A percentile compares a stretch with the other conserved stretches of the same genome.
Evolutionary conservation across 2,329 filamentous ascomycete genomes (phyloP).

Genomic region (Macrophomina tecta): DNA sequence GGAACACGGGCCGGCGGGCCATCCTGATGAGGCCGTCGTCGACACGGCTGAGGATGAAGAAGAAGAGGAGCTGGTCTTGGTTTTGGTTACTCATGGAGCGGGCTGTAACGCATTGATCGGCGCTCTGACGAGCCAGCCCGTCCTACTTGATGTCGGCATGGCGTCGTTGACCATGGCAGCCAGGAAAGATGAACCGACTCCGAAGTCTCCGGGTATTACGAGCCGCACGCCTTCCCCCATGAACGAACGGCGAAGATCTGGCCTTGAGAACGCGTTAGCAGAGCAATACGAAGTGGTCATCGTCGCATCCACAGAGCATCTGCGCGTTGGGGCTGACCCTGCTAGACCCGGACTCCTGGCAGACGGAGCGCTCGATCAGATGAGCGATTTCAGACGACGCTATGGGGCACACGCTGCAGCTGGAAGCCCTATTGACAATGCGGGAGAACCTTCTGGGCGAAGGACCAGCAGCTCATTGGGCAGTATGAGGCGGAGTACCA

Average conservation of each 20-base stretch:
- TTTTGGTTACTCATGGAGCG: constrained; percentile 92
- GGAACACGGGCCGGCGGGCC: constrained; percentile 53
- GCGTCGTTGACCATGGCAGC: constrained; percentile 88
- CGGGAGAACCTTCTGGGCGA: constrained; percentile 37
- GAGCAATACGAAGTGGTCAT: constrained; percentile 76
- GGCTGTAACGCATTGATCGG: constrained; percentile 96
- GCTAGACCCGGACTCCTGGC: constrained; percentile 35
- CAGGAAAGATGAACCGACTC: constrained; percentile 37
- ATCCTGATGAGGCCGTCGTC: constrained; percentile 39
- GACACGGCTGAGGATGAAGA: constrained; percentile 46
- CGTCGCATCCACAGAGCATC: constrained; percentile 76
- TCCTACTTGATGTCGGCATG: constrained; percentile 86
- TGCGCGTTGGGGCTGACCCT: constrained; percentile 60
- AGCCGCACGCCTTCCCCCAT: constrained; percentile 34
- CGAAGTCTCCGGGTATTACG: constrained; percentile 28
- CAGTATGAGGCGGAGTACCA: constrained; percentile 48
- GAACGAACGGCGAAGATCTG: constrained; percentile 46
- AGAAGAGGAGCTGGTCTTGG: constrained; percentile 73
- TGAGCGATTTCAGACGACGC: constrained; percentile 29
- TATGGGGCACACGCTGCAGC: constrained; percentile 35
- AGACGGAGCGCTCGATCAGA: constrained; percentile 8
- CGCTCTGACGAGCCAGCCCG: constrained; percentile 87
- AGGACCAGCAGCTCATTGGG: constrained; percentile 46
- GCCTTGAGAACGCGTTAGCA: constrained; percentile 52
- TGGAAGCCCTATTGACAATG: constrained; percentile 39